A percentile compares a stretch with the other conserved stretches of the same genome.
phyloP scores from a whole-genome alignment of 2,329 filamentous ascomycete species.

The Colletotrichum melonis region DNA sequence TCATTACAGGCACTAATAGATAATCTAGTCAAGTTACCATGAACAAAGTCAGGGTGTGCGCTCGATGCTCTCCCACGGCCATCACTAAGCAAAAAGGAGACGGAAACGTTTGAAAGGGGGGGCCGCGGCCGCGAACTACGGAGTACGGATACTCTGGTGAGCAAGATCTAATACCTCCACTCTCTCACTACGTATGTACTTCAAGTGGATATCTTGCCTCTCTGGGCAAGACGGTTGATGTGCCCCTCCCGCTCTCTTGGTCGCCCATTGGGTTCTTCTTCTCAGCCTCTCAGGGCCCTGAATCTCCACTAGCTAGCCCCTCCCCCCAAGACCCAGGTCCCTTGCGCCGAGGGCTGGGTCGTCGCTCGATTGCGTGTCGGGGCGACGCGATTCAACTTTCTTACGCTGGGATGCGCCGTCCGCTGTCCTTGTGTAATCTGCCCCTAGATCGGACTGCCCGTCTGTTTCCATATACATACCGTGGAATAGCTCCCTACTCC shows the following conservation, averaged over 20 bases:
- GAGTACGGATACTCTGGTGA: neutral
- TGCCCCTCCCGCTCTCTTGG: neutral
- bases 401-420: neutral
- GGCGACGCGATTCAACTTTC: conserved; percentile 14
- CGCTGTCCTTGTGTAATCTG: neutral
- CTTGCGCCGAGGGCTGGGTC: conserved; percentile 17
- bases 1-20: neutral
- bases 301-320: conserved; percentile 1
- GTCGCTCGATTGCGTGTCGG: conserved; percentile 21
- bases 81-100: neutral
- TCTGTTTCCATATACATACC: neutral
- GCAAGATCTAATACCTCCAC: neutral
- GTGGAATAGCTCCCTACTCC: neutral
- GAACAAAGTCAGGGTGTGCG: neutral
- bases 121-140: neutral
- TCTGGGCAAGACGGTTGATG: neutral
- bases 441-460: neutral
- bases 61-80: neutral
- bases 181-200: no score
- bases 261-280: neutral
- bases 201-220: neutral
- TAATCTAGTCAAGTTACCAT: neutral
- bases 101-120: neutral
- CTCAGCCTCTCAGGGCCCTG: neutral
- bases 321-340: neutral